phyloP scores from a whole-genome alignment of 768 basidiomycete genomes.

The Amylocystis lapponica region DNA sequence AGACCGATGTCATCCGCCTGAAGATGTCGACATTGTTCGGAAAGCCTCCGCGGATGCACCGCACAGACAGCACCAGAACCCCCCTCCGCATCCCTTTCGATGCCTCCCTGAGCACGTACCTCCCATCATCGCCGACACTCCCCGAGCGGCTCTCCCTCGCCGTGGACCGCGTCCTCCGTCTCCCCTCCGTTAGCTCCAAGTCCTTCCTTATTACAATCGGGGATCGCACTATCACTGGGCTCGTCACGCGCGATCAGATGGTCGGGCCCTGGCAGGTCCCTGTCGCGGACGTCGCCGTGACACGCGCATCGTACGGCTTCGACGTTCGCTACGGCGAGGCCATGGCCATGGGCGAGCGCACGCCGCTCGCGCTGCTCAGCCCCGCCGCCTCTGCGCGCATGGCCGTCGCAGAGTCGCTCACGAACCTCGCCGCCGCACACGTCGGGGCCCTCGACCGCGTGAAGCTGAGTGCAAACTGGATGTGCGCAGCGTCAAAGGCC shows the following conservation, averaged over 20 bases:
- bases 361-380: slow-evolving; percentile 82
- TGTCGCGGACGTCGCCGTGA: slow-evolving; percentile 95
- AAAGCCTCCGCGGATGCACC: slow-evolving; percentile 88
- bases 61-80: slow-evolving; percentile 50
- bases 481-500: slow-evolving; percentile 88
- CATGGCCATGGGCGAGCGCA: slow-evolving; percentile 98
- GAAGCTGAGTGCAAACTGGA: slow-evolving; percentile 99
- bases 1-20: slow-evolving; percentile 75
- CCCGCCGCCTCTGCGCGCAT: slow-evolving; percentile 92
- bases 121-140: slow-evolving; percentile 39
- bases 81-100: slow-evolving; percentile 57
- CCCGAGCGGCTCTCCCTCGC: slow-evolving; percentile 55
- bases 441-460: slow-evolving; percentile 64
- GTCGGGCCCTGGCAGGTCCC: slow-evolving; percentile 99
- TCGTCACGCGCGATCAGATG: slow-evolving; percentile 97
- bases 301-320: slow-evolving; percentile 92
- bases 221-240: slow-evolving; percentile 88
- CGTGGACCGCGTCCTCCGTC: slow-evolving; percentile 74
- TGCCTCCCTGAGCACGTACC: slow-evolving; percentile 57
- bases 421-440: slow-evolving; percentile 82
- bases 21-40: slow-evolving; percentile 96
- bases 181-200: slow-evolving; percentile 93
- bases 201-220: slow-evolving; percentile 99
- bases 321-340: slow-evolving; percentile 81
- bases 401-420: slow-evolving; percentile 92